These are phyloP conservation scores for Apiotrichum gamsii DNA, from an alignment of 1,284 basidiomycete species.

Conservation along the genomic window DNA sequence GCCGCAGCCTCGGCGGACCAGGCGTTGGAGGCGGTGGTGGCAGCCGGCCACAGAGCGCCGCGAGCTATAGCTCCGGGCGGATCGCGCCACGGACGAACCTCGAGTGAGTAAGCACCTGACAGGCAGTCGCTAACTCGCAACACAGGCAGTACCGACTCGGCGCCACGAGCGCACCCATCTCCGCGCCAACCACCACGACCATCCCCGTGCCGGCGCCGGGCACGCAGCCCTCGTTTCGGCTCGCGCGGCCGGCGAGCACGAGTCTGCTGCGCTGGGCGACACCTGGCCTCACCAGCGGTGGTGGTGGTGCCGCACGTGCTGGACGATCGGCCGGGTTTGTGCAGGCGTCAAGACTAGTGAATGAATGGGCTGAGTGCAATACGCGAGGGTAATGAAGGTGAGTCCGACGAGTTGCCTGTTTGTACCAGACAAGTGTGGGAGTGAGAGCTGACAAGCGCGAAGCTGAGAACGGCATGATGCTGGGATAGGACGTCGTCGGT, in stretches of 20 bases:
- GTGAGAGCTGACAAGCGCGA: too few species aligned
- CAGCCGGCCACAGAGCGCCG: neutral
- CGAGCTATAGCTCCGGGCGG: neutral
- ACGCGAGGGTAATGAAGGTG: too few species aligned
- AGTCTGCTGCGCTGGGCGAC: slow-evolving; percentile 4
- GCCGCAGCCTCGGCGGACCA: neutral
- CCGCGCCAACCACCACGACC: too few species aligned
- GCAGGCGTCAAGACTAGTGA: too few species aligned
- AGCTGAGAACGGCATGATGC: too few species aligned
- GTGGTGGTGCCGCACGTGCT: too few species aligned
- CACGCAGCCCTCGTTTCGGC: neutral
- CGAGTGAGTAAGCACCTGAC: neutral
- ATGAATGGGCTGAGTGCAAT: too few species aligned
- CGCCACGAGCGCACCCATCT: neutral
- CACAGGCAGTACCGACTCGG: neutral
- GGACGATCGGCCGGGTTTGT: too few species aligned
- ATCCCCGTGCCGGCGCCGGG: neutral
- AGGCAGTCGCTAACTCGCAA: neutral
- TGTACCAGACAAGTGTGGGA: too few species aligned
- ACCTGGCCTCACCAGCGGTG: too few species aligned
- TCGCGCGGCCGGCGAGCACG: neutral
- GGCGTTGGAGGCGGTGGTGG: neutral
- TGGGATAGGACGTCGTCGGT: too few species aligned
- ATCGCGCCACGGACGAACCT: neutral
- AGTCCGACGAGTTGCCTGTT: too few species aligned